Evolutionary conservation across 176 grass and related monocot species (phyloP).

Genomic region (Carex myosuroides): DNA sequence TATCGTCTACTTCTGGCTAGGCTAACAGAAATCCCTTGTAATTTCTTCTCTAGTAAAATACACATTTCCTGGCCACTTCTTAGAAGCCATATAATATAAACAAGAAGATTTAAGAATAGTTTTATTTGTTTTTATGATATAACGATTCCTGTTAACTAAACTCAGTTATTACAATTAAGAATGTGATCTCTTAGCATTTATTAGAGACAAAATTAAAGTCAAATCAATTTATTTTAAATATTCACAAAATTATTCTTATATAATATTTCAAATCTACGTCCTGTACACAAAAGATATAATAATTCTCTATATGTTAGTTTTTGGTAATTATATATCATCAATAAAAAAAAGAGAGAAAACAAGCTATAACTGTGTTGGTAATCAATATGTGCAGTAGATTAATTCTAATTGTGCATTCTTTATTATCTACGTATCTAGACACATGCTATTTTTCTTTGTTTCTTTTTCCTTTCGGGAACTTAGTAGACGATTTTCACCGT

Average conservation of each 20-base stretch:
- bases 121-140: too few species aligned
- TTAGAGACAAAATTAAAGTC: too few species aligned
- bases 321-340: neutral
- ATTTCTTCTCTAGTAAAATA: neutral
- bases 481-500: conserved; percentile 20
- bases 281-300: too few species aligned
- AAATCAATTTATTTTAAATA: too few species aligned
- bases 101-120: too few species aligned
- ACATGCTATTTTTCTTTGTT: conserved; percentile 23
- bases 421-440: neutral
- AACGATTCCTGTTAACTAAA: too few species aligned
- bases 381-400: neutral
- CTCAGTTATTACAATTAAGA: too few species aligned
- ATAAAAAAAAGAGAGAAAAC: neutral
- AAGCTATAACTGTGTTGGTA: neutral
- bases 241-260: too few species aligned
- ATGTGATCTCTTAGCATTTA: too few species aligned
- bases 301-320: too few species aligned
- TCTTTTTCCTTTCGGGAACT: conserved; percentile 22
- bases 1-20: neutral
- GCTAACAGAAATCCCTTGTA: neutral
- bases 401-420: neutral
- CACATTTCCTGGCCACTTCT: neutral
- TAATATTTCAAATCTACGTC: too few species aligned
- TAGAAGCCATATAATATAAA: neutral